phyloP scores from a whole-genome alignment of 495 filamentous ascomycete genomes.

The Penicillium roqueforti region DNA sequence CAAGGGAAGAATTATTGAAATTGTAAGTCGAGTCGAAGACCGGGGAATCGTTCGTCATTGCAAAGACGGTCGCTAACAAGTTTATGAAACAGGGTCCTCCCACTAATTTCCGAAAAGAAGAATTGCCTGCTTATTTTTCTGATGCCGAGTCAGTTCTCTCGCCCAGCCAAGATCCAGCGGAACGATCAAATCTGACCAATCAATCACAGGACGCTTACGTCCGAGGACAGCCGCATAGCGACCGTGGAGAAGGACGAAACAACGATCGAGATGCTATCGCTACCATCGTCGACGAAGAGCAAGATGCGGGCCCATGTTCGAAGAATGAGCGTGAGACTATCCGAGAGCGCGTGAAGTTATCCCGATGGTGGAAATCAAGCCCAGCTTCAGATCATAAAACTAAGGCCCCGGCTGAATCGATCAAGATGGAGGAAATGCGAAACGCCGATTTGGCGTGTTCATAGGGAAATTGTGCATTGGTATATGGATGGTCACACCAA shows the following conservation, averaged over 20 bases:
- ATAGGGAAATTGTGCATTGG: background rate
- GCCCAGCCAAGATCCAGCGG: constrained; percentile 15
- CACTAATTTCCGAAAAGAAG: constrained; percentile 46
- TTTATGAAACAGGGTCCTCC: constrained; percentile 33
- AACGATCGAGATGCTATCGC: constrained; percentile 24
- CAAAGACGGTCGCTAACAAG: constrained; percentile 4
- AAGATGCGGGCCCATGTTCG: constrained; percentile 35
- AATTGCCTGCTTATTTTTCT: constrained; percentile 36
- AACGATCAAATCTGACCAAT: constrained; percentile 31
- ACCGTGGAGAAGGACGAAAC: constrained; percentile 30
- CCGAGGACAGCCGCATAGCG: constrained; percentile 32
- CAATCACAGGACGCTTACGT: constrained; percentile 37
- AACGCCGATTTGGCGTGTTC: background rate
- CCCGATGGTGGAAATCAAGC: constrained; percentile 14
- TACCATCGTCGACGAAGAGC: constrained; percentile 28
- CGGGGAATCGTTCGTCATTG: background rate
- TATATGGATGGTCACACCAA: constrained; percentile 30
- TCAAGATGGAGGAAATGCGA: background rate
- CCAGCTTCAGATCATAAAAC: constrained; percentile 2
- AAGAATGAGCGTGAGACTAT: constrained; percentile 31
- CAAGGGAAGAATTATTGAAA: constrained; percentile 32
- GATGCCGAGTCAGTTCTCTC: constrained; percentile 44
- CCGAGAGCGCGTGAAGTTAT: constrained; percentile 20
- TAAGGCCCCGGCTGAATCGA: background rate
- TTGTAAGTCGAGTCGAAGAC: constrained; percentile 26